These are phyloP conservation scores for Candida oleophila DNA, from an alignment of 805 yeast species.

Conservation along the genomic window DNA sequence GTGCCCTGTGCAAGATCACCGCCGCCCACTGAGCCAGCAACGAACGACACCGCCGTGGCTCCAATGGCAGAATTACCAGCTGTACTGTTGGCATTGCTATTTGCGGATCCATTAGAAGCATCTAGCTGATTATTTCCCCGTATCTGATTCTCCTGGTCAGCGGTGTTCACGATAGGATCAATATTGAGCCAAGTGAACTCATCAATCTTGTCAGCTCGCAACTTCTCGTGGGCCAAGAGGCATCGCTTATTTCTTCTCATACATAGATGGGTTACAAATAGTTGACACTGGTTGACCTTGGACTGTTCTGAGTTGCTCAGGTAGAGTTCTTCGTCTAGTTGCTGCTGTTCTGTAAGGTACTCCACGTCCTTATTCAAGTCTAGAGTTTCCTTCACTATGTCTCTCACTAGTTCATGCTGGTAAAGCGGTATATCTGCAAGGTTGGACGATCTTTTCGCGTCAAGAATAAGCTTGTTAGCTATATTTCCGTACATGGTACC, in stretches of 20 bases:
- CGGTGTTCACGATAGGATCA: slow-evolving; percentile 38
- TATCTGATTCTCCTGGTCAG: background rate
- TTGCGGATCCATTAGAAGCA: background rate
- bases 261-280: slow-evolving; percentile 68
- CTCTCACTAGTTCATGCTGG: slow-evolving; percentile 68
- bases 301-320: slow-evolving; percentile 28
- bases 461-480: slow-evolving; percentile 79
- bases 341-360: slow-evolving; percentile 35
- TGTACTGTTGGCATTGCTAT: background rate
- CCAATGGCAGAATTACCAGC: background rate
- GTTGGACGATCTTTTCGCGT: slow-evolving; percentile 75
- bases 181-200: slow-evolving; percentile 70
- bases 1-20: slow-evolving; percentile 15
- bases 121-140: background rate
- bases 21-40: background rate
- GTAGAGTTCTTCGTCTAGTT: slow-evolving; percentile 13
- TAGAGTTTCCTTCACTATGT: slow-evolving; percentile 67
- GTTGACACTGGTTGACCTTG: slow-evolving; percentile 58
- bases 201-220: slow-evolving; percentile 66
- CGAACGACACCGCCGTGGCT: background rate
- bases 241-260: slow-evolving; percentile 90
- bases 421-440: slow-evolving; percentile 67
- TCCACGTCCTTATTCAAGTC: slow-evolving; percentile 62
- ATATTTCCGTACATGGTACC: slow-evolving; percentile 96
- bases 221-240: slow-evolving; percentile 75